phyloP scores from a whole-genome alignment of 768 basidiomycete genomes.

The Filobasidium wieringae region DNA sequence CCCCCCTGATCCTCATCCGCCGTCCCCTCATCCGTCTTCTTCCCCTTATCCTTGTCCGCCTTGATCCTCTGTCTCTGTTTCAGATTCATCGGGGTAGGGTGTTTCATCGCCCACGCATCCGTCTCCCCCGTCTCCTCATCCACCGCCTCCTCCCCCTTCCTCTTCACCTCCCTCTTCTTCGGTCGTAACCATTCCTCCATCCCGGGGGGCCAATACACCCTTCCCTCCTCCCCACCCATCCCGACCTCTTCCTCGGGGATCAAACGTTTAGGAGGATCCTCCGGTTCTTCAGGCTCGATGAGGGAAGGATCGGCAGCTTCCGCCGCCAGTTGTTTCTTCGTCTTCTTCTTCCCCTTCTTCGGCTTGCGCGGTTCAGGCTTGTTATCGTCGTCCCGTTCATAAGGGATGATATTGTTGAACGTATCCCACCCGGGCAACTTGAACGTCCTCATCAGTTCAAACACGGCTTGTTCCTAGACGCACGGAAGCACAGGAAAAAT shows the following conservation, averaged over 20 bases:
- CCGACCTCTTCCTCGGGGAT: conserved; percentile 14
- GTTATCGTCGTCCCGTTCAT: conserved; percentile 13
- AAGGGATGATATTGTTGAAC: conserved; percentile 16
- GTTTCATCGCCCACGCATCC: conserved; percentile 15
- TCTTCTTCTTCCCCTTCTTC: conserved; percentile 11
- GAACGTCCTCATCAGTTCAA: conserved; percentile 47
- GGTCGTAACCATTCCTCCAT: conserved; percentile 18
- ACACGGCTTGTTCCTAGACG: conserved; percentile 86
- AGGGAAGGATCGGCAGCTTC: conserved; percentile 15
- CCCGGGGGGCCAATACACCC: conserved; percentile 17
- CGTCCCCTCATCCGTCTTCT: neutral
- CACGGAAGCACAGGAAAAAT: conserved; percentile 67
- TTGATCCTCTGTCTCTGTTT: conserved; percentile 38
- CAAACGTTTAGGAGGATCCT: conserved; percentile 2
- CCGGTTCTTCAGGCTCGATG: conserved; percentile 1
- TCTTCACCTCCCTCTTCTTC: conserved; percentile 15
- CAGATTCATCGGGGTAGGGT: conserved; percentile 38
- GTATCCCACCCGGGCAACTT: conserved; percentile 12
- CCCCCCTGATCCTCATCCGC: neutral
- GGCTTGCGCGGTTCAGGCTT: conserved; percentile 11
- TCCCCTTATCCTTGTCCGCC: conserved; percentile 38
- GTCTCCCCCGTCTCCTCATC: neutral
- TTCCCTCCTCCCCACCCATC: conserved; percentile 9
- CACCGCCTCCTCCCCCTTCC: conserved; percentile 6
- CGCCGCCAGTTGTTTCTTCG: conserved; percentile 15